Percentiles rank a stretch among this genome's conserved stretches.
These are phyloP conservation scores for Stramenopiles sp. DNA, from an alignment of 352 stramenopile genomes.

Conservation along the genomic window DNA sequence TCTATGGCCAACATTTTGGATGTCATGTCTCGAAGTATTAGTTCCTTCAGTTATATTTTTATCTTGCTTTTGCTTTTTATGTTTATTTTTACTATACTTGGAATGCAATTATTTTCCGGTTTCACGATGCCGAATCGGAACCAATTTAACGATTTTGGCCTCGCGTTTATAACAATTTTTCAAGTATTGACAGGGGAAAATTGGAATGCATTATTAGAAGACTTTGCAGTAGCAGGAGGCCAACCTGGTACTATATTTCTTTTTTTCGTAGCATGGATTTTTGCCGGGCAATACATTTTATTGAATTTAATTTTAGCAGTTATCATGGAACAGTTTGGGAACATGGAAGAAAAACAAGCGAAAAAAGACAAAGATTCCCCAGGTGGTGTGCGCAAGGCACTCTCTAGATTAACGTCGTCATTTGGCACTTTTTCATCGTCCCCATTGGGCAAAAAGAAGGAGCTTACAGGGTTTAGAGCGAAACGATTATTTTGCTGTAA, in stretches of 20 bases:
- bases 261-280: constrained; percentile 63
- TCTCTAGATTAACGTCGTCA: background rate
- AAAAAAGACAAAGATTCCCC: background rate
- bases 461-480: no score
- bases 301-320: constrained; percentile 83
- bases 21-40: no score
- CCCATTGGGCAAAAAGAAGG: background rate
- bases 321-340: constrained; percentile 63
- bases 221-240: constrained; percentile 36
- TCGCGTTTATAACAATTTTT: constrained; percentile 56
- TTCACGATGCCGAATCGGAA: constrained; percentile 50
- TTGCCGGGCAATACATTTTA: constrained; percentile 67
- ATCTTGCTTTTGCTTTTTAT: constrained; percentile 80
- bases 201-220: constrained; percentile 82
- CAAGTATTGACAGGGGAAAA: constrained; percentile 80
- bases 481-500: no score
- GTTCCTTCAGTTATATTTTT: no score
- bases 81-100: constrained; percentile 74
- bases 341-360: background rate
- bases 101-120: constrained; percentile 81
- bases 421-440: background rate
- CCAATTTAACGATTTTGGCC: constrained; percentile 55
- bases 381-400: background rate
- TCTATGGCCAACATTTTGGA: no score
- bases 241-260: no score